phyloP scores from a whole-genome alignment of 1,284 basidiomycete species.

The Neolentinus lepideus region DNA sequence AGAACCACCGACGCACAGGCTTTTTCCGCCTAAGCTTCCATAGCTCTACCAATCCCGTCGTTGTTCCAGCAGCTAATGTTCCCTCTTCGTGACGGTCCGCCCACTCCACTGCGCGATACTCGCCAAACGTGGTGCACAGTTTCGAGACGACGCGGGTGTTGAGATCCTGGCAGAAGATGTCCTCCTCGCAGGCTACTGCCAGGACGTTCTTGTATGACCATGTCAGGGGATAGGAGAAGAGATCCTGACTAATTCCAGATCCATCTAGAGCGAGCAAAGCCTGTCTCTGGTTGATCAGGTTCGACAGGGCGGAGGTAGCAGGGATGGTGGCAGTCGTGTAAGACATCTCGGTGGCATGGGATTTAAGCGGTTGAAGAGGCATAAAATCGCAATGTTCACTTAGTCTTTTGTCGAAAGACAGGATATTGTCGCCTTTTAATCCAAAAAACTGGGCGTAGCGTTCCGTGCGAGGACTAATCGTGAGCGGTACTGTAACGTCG shows the following conservation, averaged over 20 bases:
- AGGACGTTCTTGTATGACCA: conserved; percentile 39
- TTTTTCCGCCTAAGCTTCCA: conserved; percentile 30
- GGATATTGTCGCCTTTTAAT: conserved; percentile 35
- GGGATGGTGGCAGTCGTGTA: conserved; percentile 22
- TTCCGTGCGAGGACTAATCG: conserved; percentile 38
- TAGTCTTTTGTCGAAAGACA: conserved; percentile 21
- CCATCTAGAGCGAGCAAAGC: conserved; percentile 43
- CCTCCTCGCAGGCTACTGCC: conserved; percentile 37
- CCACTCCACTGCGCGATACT: conserved; percentile 34
- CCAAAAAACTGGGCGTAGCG: conserved; percentile 41
- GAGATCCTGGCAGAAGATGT: conserved; percentile 43
- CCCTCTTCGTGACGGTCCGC: conserved; percentile 21
- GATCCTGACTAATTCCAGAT: conserved; percentile 37
- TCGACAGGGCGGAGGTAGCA: conserved; percentile 32
- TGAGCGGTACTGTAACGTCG: conserved; percentile 30
- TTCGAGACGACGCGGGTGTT: conserved; percentile 36
- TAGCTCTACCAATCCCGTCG: conserved; percentile 28
- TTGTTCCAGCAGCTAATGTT: conserved; percentile 31
- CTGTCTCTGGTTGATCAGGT: conserved; percentile 35
- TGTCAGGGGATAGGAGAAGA: conserved; percentile 38
- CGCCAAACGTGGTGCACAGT: conserved; percentile 27
- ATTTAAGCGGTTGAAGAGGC: conserved; percentile 22
- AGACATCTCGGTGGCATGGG: conserved; percentile 30
- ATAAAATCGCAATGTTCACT: conserved; percentile 19
- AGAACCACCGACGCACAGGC: conserved; percentile 16